phyloP scores from a whole-genome alignment of 768 basidiomycete species.

The Mycena latifolia region DNA sequence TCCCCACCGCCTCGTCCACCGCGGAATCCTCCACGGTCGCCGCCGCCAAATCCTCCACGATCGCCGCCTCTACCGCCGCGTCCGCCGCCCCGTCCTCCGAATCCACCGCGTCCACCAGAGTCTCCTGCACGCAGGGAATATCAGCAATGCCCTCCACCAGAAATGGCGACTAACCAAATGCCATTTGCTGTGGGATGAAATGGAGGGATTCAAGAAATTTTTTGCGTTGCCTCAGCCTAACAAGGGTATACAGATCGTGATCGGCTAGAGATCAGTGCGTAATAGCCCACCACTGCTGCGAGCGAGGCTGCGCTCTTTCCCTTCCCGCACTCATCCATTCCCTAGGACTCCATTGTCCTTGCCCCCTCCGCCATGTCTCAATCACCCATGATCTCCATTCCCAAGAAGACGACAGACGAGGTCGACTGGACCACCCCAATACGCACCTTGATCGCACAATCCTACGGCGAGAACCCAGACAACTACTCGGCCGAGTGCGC shows the following conservation, averaged over 20 bases:
- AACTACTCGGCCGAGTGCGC: slow-evolving; percentile 88
- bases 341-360: too few species aligned
- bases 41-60: slow-evolving; percentile 46
- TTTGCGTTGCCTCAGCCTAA: slow-evolving; percentile 32
- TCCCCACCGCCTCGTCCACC: slow-evolving; percentile 51
- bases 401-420: slow-evolving; percentile 94
- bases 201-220: slow-evolving; percentile 33
- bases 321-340: too few species aligned
- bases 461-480: slow-evolving; percentile 94
- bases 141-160: background rate
- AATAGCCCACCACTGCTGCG: too few species aligned
- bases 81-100: slow-evolving; percentile 62
- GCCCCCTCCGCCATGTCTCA: slow-evolving; percentile 68
- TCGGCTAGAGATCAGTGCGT: background rate
- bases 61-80: slow-evolving; percentile 48
- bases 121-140: slow-evolving; percentile 35
- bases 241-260: slow-evolving; percentile 18
- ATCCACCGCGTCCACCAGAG: slow-evolving; percentile 85
- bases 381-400: slow-evolving; percentile 92
- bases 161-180: slow-evolving; percentile 44
- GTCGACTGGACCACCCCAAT: slow-evolving; percentile 97
- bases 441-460: slow-evolving; percentile 86
- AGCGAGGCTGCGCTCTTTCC: too few species aligned
- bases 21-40: slow-evolving; percentile 52
- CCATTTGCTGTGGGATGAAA: slow-evolving; percentile 40